Evolutionary conservation across 192 early-diverging fungal genomes (phyloP), one percentile per base, ranked within the genome.

Genomic region (Thamnidium elegans): DNA sequence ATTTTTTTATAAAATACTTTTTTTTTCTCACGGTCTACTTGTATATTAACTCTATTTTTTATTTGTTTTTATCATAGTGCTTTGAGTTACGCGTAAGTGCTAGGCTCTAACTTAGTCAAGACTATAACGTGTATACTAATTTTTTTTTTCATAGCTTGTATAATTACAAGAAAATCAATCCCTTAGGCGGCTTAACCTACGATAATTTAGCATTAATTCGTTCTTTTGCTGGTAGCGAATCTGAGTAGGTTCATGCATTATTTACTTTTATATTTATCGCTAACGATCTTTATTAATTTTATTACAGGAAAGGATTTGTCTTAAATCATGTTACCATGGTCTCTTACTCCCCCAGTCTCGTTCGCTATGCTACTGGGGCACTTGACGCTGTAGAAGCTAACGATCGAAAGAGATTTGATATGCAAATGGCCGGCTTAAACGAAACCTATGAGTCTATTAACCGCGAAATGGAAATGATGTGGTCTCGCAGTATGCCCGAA

Each of bases 291-390:
- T 4, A 11, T n/a, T n/a, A n/a, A n/a, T n/a, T n/a, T n/a, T n/a
- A n/a, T 43, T 1, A 20, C 50, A 74, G 72, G 53, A 69, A 68
- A 44, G 93, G 91, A 17, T 96, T 93, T 73, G 91, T 96, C 30
- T 73, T 89, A 20, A 88, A 86, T 17, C 94, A 96, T 66, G 92
- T 96, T n/a, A 87, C 92, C 20, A 94, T 94, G 80, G 94, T 92
- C 2, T 71, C 83, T 19, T 76, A 92, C 64, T 87, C 90, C 2
- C 90, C 85, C 8, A 62, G 77, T 10, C 78, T 92, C 23, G 85
- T 94, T 62, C 76, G 78, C 23, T 74, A 83, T 53, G 80, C 91
- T 5, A 67, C 82, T 55, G 77, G 69, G 39, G 84, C 86, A 0
- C 69, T 96, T 53, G 71, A 80, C 0, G 78, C 84, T n/a, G 83